Evolutionary conservation across 192 early-diverging fungal species (phyloP).

Genomic region (Kickxella alabastrina): DNA sequence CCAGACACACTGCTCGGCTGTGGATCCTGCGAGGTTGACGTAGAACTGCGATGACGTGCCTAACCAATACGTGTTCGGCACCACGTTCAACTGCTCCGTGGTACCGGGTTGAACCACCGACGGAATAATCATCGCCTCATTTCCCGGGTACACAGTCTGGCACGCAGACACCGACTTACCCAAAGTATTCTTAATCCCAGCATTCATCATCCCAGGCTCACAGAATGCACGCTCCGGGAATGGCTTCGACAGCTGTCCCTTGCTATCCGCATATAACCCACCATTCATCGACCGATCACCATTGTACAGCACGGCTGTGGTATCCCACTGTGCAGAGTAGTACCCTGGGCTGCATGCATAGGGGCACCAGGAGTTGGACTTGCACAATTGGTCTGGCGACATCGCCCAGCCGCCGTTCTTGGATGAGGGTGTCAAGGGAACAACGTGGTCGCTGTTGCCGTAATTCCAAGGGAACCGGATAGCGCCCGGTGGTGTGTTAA

Average conservation of each 20-base stretch:
- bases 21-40: slow-evolving; percentile 41
- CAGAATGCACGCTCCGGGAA: slow-evolving; percentile 35
- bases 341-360: slow-evolving; percentile 45
- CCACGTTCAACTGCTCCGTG: slow-evolving; percentile 25
- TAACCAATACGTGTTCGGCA: slow-evolving; percentile 46
- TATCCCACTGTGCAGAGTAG: slow-evolving; percentile 50
- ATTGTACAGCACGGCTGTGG: slow-evolving; percentile 21
- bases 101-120: slow-evolving; percentile 28
- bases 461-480: slow-evolving; percentile 50
- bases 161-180: slow-evolving; percentile 42
- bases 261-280: slow-evolving; percentile 25
- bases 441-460: slow-evolving; percentile 34
- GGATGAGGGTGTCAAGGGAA: slow-evolving; percentile 25
- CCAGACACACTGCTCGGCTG: slow-evolving; percentile 40
- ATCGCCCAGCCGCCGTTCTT: slow-evolving; percentile 50
- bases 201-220: slow-evolving; percentile 31
- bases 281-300: slow-evolving; percentile 49
- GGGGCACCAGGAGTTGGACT: slow-evolving; percentile 32
- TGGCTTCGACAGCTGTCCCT: slow-evolving; percentile 34
- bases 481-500: slow-evolving; percentile 24
- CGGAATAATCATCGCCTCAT: slow-evolving; percentile 53
- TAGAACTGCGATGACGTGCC: slow-evolving; percentile 51
- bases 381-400: slow-evolving; percentile 49
- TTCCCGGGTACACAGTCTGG: slow-evolving; percentile 49
- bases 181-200: slow-evolving; percentile 29